Evolutionary conservation across 148 eudicot genomes (phyloP).

Genomic region (Nepenthes gracilis): DNA sequence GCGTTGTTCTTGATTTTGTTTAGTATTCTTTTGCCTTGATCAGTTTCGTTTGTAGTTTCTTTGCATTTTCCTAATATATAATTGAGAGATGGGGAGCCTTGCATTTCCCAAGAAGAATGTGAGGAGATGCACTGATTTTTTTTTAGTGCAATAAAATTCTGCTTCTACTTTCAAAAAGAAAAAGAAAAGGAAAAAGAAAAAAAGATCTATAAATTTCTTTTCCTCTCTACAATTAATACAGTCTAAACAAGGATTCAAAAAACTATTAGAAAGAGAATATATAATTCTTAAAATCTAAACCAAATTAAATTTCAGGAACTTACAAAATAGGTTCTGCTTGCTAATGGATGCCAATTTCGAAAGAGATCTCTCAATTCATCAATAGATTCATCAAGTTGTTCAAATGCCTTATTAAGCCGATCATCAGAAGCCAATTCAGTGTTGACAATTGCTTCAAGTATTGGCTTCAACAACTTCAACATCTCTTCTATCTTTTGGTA

Average conservation of each 20-base stretch:
- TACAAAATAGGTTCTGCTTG: slow-evolving; percentile 87
- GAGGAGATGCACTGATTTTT: too few relatives aligned
- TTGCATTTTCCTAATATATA: too few relatives aligned
- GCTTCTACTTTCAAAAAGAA: too few relatives aligned
- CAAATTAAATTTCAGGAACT: slow-evolving; percentile 14
- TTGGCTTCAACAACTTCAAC: slow-evolving; percentile 63
- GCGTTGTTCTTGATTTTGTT: too few relatives aligned
- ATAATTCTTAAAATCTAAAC: not conserved
- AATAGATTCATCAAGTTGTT: slow-evolving; percentile 38
- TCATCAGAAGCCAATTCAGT: slow-evolving; percentile 53
- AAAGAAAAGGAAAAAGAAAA: too few relatives aligned
- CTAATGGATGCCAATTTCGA: slow-evolving; percentile 65
- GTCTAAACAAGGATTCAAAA: not conserved
- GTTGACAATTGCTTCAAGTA: slow-evolving; percentile 51
- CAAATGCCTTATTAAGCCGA: slow-evolving; percentile 39
- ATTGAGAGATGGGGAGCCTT: too few relatives aligned
- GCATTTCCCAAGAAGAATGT: too few relatives aligned
- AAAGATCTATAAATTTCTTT: too few relatives aligned
- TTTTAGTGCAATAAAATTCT: too few relatives aligned
- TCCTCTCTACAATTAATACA: too few relatives aligned
- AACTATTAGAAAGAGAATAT: not conserved
- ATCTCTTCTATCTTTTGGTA: slow-evolving; percentile 56
- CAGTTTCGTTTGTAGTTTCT: too few relatives aligned
- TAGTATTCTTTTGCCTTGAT: too few relatives aligned
- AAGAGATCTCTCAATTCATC: slow-evolving; percentile 62